Evolutionary conservation across 768 basidiomycete genomes (phyloP).

Genomic region (Trametes punicea): DNA sequence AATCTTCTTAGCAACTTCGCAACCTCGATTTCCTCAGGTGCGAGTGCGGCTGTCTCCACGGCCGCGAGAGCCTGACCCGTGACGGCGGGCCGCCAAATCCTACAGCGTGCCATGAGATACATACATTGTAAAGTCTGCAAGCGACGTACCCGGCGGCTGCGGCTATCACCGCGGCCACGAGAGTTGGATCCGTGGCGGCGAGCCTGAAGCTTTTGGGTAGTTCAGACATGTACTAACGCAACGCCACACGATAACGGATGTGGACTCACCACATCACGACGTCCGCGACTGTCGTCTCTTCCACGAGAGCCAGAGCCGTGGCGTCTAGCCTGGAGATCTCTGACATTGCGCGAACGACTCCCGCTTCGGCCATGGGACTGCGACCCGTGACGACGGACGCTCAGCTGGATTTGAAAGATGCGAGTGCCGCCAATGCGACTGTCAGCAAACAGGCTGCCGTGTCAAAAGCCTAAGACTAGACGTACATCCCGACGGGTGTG

Average conservation of each 20-base stretch:
- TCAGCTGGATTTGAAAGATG: not conserved
- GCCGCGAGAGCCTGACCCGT: conserved; percentile 8
- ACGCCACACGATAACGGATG: not conserved
- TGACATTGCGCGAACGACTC: not conserved
- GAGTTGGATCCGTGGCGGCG: conserved; percentile 12
- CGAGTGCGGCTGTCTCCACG: conserved; percentile 9
- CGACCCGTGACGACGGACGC: conserved; percentile 3
- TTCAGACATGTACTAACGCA: not conserved
- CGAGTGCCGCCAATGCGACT: not conserved
- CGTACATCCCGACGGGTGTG: conserved; percentile 8
- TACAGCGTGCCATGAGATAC: not conserved
- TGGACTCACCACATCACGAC: not conserved
- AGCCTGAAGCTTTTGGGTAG: not conserved
- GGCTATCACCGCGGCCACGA: conserved; percentile 1
- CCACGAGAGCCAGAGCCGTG: conserved; percentile 5
- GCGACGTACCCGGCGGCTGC: not conserved
- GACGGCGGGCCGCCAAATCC: conserved; percentile 8
- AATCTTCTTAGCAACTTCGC: not conserved
- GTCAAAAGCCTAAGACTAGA: too few species aligned
- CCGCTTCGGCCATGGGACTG: conserved; percentile 2
- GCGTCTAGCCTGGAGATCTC: not conserved
- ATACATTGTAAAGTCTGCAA: not conserved
- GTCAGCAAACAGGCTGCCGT: not conserved
- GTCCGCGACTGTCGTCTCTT: not conserved
- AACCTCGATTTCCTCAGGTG: not conserved